Percentiles rank a stretch among this genome's conserved stretches.
Evolutionary conservation across 1,284 basidiomycete genomes (phyloP).

Genomic region (Ustilago crameri): DNA sequence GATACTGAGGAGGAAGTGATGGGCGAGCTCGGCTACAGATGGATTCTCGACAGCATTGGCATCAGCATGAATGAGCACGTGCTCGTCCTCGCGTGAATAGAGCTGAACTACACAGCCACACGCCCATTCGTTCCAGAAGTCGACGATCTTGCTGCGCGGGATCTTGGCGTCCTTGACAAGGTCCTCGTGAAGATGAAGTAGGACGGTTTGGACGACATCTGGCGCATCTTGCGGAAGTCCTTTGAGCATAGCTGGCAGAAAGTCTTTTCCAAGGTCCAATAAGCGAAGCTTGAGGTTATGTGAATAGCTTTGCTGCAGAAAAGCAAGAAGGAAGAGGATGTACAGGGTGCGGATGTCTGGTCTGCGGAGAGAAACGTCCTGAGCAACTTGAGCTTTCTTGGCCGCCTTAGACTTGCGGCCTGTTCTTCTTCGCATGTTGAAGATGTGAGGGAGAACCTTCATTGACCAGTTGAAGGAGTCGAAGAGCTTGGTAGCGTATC

Average conservation of each 20-base stretch:
- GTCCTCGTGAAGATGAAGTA: conserved; percentile 59
- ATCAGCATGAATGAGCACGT: conserved; percentile 39
- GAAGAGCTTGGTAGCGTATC: conserved; percentile 48
- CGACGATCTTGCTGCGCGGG: conserved; percentile 54
- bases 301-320: conserved; percentile 55
- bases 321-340: conserved; percentile 59
- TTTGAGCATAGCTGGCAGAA: conserved; percentile 50
- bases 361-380: conserved; percentile 45
- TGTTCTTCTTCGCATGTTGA: conserved; percentile 50
- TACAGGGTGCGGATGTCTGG: conserved; percentile 64
- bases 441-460: conserved; percentile 51
- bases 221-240: conserved; percentile 56
- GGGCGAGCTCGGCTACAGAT: conserved; percentile 78
- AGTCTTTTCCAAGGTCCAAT: conserved; percentile 52
- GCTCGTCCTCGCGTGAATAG: conserved; percentile 56
- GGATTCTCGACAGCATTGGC: conserved; percentile 28
- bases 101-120: conserved; percentile 56
- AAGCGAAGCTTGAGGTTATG: conserved; percentile 40
- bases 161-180: conserved; percentile 56
- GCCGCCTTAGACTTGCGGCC: conserved; percentile 27
- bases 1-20: conserved; percentile 88
- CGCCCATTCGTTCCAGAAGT: conserved; percentile 59
- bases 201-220: conserved; percentile 53
- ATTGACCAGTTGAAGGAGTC: conserved; percentile 61
- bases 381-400: conserved; percentile 29